These are phyloP conservation scores for Globisporangium nodosum DNA, from an alignment of 352 stramenopile genomes.

Conservation along the genomic window DNA sequence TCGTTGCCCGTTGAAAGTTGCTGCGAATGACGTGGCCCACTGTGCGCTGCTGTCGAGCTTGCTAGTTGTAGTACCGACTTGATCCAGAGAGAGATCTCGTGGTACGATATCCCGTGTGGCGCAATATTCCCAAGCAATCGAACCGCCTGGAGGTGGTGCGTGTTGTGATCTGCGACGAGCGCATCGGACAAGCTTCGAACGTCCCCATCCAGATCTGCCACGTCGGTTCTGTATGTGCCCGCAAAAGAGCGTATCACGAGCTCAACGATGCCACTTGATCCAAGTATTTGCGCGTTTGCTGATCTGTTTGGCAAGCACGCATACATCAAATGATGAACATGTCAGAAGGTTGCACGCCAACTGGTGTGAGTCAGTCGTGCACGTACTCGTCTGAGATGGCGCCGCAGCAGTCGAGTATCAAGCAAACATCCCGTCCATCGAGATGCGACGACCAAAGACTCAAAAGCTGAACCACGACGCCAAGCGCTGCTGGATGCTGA, in stretches of 20 bases:
- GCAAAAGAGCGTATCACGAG: slow-evolving; percentile 29
- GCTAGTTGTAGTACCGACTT: slow-evolving; percentile 7
- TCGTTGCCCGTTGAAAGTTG: neutral
- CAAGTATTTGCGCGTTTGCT: slow-evolving; percentile 19
- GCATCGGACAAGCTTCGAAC: slow-evolving; percentile 11
- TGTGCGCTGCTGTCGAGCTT: neutral
- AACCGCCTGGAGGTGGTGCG: slow-evolving; percentile 2
- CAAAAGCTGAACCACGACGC: slow-evolving; percentile 23
- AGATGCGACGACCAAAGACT: slow-evolving; percentile 17
- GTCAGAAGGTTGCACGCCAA: neutral
- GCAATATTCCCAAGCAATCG: slow-evolving; percentile 4
- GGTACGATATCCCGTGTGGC: slow-evolving; percentile 5
- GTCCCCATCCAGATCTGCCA: neutral
- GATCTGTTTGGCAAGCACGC: slow-evolving; percentile 7
- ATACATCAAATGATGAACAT: neutral
- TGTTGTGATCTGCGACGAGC: slow-evolving; percentile 23
- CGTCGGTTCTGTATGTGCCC: too few relatives aligned
- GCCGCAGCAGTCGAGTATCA: slow-evolving; percentile 15
- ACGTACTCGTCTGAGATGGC: slow-evolving; percentile 5
- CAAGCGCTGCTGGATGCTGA: slow-evolving; percentile 19
- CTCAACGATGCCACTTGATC: slow-evolving; percentile 16
- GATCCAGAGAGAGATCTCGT: slow-evolving; percentile 13
- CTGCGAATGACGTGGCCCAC: too few relatives aligned
- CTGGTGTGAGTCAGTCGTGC: neutral
- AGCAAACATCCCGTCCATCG: slow-evolving; percentile 1